Base-by-base conservation (phyloP, 2,329 filamentous ascomycete genomes). In the Hymenoscyphus fructigenus region DNA sequence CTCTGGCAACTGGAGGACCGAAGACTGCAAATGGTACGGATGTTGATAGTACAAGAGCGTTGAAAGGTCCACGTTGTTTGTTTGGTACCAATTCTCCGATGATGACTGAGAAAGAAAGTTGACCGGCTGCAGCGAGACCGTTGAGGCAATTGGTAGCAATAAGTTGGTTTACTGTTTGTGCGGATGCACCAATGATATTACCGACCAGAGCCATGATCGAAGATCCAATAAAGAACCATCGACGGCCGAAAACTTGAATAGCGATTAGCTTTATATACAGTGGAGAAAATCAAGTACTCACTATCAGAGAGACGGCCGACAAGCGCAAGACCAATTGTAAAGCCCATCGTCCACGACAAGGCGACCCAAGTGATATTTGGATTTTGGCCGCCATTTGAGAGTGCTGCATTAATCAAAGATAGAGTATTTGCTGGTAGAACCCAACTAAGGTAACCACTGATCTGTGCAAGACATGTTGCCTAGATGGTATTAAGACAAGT, bases 1-100 rank as follows among this genome's bases (percentile, higher is more conserved):
- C 72, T n/a, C 79, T 75, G 2, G 81, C 81, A 62, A 84, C 80
- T 55, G 82, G 73, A 20, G 80, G 80, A 0, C 81, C 82, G 63
- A 80, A 79, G 32, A 78, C 75, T 56, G 79, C 78, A 65, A 78
- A 79, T 14, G 78, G 78, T 28, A 79, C 66, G 29, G 76, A 78
- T 1, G 76, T 76, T 17, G 80, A 70, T 65, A 81, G 79, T 36
- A 79, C 76, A 56, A 78, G 65, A 0, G 75, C 75, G 26, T 77
- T 74, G 65, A 78, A 73, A 6, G 74, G 73, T 14, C 79, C 75
- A 66, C 81, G 74, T 59, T 75, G 71, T 65, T 76, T 78, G 70
- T 79, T 80, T 14, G 81, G 79, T 5, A 83, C 78, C 5, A 81
- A 74, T 68, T 81, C 79, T 57, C 78, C 78, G 28, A 81, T 71